Conservation (phyloP, 176 grass and related monocot genomes). For the Carex littledalei region DNA sequence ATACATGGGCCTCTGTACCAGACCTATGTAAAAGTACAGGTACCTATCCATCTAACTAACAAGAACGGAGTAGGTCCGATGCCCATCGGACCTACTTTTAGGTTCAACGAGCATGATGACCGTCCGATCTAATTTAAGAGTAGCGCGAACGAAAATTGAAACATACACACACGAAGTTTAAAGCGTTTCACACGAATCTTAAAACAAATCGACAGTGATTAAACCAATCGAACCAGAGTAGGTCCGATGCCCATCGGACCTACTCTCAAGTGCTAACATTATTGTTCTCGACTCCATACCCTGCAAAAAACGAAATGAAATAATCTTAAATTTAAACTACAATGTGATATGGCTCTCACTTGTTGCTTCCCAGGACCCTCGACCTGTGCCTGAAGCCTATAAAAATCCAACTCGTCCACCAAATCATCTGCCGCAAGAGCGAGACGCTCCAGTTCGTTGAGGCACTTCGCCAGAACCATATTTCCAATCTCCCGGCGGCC, state of each 20-base stretch:
- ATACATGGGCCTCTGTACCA: not conserved
- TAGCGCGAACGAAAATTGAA: too few relatives aligned
- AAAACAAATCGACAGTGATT: too few relatives aligned
- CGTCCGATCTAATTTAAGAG: too few relatives aligned
- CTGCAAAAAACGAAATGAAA: not conserved
- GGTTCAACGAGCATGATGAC: too few relatives aligned
- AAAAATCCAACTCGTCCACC: slow-evolving; percentile 23
- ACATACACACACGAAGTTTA: too few relatives aligned
- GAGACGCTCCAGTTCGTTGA: not conserved
- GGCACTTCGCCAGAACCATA: not conserved
- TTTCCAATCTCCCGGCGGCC: slow-evolving; percentile 1
- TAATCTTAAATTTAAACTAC: not conserved
- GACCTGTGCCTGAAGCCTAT: slow-evolving; percentile 5
- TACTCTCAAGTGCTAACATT: too few relatives aligned
- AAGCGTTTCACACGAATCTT: too few relatives aligned
- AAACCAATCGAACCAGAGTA: too few relatives aligned
- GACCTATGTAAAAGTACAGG: not conserved
- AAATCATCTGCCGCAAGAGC: not conserved
- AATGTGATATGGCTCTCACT: not conserved
- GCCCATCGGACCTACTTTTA: too few relatives aligned
- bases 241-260: too few relatives aligned
- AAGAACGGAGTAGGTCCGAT: too few relatives aligned
- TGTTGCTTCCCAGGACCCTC: not conserved
- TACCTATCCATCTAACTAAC: not conserved
- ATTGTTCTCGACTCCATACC: not conserved